These are phyloP conservation scores for Talaromyces sp. DNA, from an alignment of 2,329 filamentous ascomycete species.

Conservation along the genomic window DNA sequence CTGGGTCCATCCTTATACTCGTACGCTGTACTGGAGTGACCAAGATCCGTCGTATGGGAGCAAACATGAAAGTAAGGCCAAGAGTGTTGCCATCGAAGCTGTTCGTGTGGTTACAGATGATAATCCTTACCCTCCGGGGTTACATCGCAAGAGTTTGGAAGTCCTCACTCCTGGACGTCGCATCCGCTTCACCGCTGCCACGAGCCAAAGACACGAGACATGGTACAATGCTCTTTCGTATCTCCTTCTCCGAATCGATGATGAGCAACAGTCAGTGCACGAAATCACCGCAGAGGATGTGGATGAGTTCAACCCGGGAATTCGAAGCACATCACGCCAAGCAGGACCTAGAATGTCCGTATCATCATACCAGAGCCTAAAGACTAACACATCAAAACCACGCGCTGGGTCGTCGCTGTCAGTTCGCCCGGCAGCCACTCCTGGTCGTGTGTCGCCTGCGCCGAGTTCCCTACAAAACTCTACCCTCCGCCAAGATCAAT, in stretches of 20 bases:
- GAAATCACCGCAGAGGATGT: slow-evolving; percentile 57
- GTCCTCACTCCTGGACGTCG: slow-evolving; percentile 82
- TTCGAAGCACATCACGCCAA: slow-evolving; percentile 52
- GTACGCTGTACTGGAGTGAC: slow-evolving; percentile 95
- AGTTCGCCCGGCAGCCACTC: slow-evolving; percentile 32
- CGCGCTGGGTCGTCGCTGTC: slow-evolving; percentile 37
- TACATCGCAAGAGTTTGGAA: slow-evolving; percentile 89
- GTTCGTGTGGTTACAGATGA: slow-evolving; percentile 89
- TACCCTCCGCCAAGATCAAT: slow-evolving; percentile 31
- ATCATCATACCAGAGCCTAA: slow-evolving; percentile 74
- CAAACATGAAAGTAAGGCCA: slow-evolving; percentile 69
- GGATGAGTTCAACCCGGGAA: slow-evolving; percentile 75
- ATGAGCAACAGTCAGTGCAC: slow-evolving; percentile 51
- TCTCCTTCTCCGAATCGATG: slow-evolving; percentile 70
- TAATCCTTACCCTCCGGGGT: slow-evolving; percentile 88
- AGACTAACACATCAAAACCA: slow-evolving; percentile 59
- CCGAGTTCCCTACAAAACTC: slow-evolving; percentile 31
- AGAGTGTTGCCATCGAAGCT: slow-evolving; percentile 90
- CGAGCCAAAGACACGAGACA: slow-evolving; percentile 89
- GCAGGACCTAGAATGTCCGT: slow-evolving; percentile 56
- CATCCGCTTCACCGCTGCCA: slow-evolving; percentile 91
- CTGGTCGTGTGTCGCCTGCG: slow-evolving; percentile 33
- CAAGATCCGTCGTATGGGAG: slow-evolving; percentile 75
- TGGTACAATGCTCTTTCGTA: slow-evolving; percentile 98
- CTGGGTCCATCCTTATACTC: slow-evolving; percentile 97